Conservation (phyloP, 2,329 filamentous ascomycete species). For the Colletotrichum destructivum region DNA sequence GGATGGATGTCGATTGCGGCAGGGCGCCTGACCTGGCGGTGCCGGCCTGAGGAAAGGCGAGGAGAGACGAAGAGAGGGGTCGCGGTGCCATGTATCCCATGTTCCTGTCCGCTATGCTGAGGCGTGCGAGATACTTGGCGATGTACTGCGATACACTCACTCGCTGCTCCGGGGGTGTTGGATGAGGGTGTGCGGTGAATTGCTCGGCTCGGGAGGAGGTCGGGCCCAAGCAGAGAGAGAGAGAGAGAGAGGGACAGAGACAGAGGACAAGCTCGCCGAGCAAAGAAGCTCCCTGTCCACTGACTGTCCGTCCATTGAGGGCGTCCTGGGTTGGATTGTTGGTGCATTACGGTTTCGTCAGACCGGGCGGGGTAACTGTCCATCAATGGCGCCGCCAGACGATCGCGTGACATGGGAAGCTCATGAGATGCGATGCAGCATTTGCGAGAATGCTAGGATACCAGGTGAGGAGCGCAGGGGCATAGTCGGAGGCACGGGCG, state of each 20-base stretch:
- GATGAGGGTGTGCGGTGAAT: not conserved
- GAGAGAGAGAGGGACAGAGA: not conserved
- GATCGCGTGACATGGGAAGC: slow-evolving; percentile 39
- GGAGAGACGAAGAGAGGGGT: slow-evolving; percentile 22
- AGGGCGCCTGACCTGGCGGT: slow-evolving; percentile 30
- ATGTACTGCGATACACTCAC: slow-evolving; percentile 9
- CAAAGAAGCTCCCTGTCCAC: slow-evolving; percentile 12
- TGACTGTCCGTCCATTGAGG: not conserved
- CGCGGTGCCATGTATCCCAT: slow-evolving; percentile 7
- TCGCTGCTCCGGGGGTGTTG: not conserved
- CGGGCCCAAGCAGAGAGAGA: slow-evolving; percentile 1
- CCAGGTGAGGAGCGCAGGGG: not conserved
- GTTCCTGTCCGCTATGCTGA: not conserved
- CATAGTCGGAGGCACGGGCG: slow-evolving; percentile 18
- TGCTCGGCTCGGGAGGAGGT: not conserved
- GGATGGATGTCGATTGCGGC: slow-evolving; percentile 34
- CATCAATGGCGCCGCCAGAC: slow-evolving; percentile 39
- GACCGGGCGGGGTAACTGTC: slow-evolving; percentile 42
- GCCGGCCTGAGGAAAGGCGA: slow-evolving; percentile 25
- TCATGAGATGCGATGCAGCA: slow-evolving; percentile 26
- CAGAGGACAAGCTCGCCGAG: not conserved
- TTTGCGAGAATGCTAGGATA: not conserved
- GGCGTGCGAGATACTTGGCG: slow-evolving; percentile 7
- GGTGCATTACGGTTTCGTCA: slow-evolving; percentile 44
- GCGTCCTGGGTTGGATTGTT: slow-evolving; percentile 3